Base-by-base conservation (phyloP, 306 rosid genomes). In the Fagus crenata region DNA sequence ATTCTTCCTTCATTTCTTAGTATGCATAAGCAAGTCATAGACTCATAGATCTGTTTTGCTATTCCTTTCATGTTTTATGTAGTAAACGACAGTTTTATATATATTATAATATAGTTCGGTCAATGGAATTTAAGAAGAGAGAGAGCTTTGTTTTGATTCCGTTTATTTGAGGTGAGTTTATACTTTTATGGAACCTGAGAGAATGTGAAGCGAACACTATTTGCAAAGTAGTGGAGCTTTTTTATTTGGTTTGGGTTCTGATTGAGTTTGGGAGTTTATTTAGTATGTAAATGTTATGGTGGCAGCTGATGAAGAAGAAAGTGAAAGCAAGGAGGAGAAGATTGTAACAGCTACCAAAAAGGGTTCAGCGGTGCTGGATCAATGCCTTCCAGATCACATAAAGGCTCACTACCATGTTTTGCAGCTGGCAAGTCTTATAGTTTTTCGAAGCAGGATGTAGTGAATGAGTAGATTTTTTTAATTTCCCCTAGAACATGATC, bases 281-380 rank as follows among this genome's bases (percentile, higher is more conserved):
- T 17, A 6, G 46, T n/a, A 5, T 55, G 28, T 49, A 74, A 18
- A 7, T 55, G 22, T 49, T 74, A 18, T 69, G 53, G 63, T 80
- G 73, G 71, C 59, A 81, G 88, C 71, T 71, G 84, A 82, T 59
- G 82, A 80, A 75, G 88, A 81, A 63, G 65, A 53, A 73, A 43
- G 69, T 54, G 83, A 17, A 2, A 65, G 36, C 71, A 80, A 82
- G 76, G 77, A 71, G 80, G 96, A 89, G 81, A 92, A 87, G 85
- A 84, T 87, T 36, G 86, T 91, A 53, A 95, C 96, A 2, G 89
- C 96, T 3, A 92, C 96, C 80, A 92, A 91, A 74, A 95, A 95
- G 84, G 99, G 99, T 18, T 85, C 87, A 1, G 96, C 97, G 13
- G 91, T 95, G 40, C 85, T 92, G 80, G 99, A 95, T 76, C 93